These are phyloP conservation scores for Ophiostoma ulmi DNA, from an alignment of 2,329 filamentous ascomycete genomes.

Conservation along the genomic window DNA sequence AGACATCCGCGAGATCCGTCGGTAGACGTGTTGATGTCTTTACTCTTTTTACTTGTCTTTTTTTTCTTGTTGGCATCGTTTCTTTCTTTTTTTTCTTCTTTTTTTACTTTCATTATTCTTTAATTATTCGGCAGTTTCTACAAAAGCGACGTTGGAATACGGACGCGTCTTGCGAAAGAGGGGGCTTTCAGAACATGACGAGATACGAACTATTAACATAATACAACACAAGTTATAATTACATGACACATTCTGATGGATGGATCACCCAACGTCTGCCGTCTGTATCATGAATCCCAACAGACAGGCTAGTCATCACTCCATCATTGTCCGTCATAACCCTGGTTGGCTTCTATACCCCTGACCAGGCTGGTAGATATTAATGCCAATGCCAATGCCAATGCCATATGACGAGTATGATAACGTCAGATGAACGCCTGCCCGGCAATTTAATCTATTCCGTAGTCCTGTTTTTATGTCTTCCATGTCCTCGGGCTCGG, in stretches of 20 bases:
- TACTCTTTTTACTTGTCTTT: not conserved
- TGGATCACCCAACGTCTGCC: not conserved
- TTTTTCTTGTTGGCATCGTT: not conserved
- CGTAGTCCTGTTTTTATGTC: not conserved
- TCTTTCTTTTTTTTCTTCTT: not conserved
- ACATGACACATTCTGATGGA: not conserved
- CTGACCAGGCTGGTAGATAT: not conserved
- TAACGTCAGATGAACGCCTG: too few relatives aligned
- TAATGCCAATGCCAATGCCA: not conserved
- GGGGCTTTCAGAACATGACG: not conserved
- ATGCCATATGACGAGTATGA: too few relatives aligned
- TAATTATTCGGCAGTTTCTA: not conserved
- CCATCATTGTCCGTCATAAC: not conserved
- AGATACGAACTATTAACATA: not conserved
- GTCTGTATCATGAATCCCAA: not conserved
- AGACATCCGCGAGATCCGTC: constrained; percentile 29
- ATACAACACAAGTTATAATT: not conserved
- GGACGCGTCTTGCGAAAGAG: not conserved
- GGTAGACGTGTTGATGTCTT: not conserved
- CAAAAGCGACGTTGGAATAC: not conserved
- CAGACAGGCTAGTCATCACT: not conserved
- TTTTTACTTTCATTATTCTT: not conserved
- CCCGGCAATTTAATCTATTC: not conserved
- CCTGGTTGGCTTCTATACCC: constrained; percentile 7
- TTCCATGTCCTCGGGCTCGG: not conserved